These are phyloP conservation scores for Penicillium sp. DNA, from an alignment of 2,329 filamentous ascomycete species.

Conservation along the genomic window DNA sequence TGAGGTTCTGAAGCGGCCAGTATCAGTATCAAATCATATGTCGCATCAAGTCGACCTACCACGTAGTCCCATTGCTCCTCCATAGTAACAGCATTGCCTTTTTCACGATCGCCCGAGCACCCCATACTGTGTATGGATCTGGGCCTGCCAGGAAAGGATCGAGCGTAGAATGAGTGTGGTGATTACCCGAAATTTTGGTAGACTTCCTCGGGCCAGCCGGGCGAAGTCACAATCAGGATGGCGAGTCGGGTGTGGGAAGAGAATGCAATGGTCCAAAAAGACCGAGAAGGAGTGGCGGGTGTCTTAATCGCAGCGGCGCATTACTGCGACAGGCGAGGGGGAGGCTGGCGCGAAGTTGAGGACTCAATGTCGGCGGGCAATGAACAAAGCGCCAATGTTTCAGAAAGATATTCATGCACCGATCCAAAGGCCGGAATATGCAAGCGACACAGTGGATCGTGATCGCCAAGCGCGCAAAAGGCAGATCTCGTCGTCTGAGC, in stretches of 20 bases:
- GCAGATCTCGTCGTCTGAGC: constrained; percentile 15
- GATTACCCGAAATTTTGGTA: constrained; percentile 2
- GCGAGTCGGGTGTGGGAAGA: background rate
- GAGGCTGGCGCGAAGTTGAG: constrained; percentile 1
- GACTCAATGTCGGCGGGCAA: background rate
- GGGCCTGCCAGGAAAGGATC: constrained; percentile 29
- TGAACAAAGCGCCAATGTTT: constrained; percentile 9
- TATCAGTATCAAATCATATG: background rate
- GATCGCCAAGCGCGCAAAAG: constrained; percentile 8
- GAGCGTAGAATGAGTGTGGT: constrained; percentile 7
- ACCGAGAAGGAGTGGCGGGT: background rate
- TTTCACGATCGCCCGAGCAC: constrained; percentile 60
- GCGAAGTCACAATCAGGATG: constrained; percentile 24
- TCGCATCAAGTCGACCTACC: constrained; percentile 49
- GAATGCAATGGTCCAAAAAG: background rate
- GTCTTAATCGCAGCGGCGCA: constrained; percentile 22
- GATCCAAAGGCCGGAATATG: background rate
- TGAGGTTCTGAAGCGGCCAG: constrained; percentile 46
- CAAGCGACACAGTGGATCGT: background rate
- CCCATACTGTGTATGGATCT: constrained; percentile 55
- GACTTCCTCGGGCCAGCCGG: constrained; percentile 39
- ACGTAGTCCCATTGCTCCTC: constrained; percentile 97
- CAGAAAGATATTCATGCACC: constrained; percentile 9
- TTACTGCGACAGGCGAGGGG: constrained; percentile 14
- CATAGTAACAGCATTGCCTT: constrained; percentile 62